Base-by-base conservation (phyloP, 805 yeast genomes). In the Ogataea ramenticola region DNA sequence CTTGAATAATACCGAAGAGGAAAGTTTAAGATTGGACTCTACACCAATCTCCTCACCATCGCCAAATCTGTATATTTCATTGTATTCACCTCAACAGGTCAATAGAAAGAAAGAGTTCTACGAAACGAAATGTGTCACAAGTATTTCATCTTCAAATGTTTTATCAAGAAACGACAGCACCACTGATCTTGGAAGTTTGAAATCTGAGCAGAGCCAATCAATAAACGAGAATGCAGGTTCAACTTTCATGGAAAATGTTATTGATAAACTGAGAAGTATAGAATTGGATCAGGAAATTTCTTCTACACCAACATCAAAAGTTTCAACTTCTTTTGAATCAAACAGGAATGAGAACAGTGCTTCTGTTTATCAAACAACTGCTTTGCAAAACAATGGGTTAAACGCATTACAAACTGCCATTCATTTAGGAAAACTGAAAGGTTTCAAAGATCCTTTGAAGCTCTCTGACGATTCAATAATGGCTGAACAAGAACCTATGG, bases 81-180 rank as follows among this genome's bases (percentile, higher is more conserved):
- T 60, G 4, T 60, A 46, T 39, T 58, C 63, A 1, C 63, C 64
- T 14, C 63, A 60, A 43, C 52, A 48, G 30, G 49, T 47, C 7
- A 50, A 48, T 16, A 47, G 41, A 26, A 41, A 47, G 12, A 48
- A 51, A 14, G 58, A 51, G 41, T 46, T 57, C 4, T 60, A 49
- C 38, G 57, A 53, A 27, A 55, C 62, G 1, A 52, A 50, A 27
- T 50, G 58, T 43, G 32, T 52, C 41, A 21, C 37, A 22, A 34
- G 34, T 40, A 10, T 17, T 2, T 26, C 32, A 17, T 39, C 48
- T 2, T 39, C 41, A n/a, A 20, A 20, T 26, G 10, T 20, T 19
- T 27, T 24, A n/a, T 22, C 39, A n/a, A 22, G 26, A 17, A 27
- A 27, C 8, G 40, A 37, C n/a, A 11, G 21, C 19, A 9, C 24